A percentile compares a stretch with the other conserved stretches of the same genome.
Evolutionary conservation across 2,329 filamentous ascomycete species (phyloP).

Genomic region (Neopestalotiopsis sp.): DNA sequence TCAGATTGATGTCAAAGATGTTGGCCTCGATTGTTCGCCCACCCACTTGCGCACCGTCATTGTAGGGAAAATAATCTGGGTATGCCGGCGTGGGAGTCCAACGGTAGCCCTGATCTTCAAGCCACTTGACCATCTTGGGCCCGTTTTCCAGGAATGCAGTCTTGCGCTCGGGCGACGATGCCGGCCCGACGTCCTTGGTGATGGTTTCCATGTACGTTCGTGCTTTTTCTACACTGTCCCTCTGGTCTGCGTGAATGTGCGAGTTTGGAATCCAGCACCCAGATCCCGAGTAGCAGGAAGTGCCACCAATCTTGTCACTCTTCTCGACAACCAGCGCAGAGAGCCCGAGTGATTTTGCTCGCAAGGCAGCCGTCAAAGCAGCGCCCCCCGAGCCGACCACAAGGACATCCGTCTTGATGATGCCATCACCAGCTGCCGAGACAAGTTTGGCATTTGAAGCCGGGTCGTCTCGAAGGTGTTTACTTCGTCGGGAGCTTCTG

Average conservation of each 20-base stretch:
- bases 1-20: constrained; percentile 33
- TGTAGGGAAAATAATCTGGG: constrained; percentile 39
- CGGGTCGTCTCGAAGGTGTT: not conserved
- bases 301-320: constrained; percentile 37
- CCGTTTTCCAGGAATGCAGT: constrained; percentile 37
- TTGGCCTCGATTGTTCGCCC: constrained; percentile 35
- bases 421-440: not conserved
- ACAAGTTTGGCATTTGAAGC: not conserved
- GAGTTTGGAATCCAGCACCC: constrained; percentile 42
- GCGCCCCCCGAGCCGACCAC: constrained; percentile 40
- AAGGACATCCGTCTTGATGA: constrained; percentile 27
- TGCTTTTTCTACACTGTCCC: constrained; percentile 33
- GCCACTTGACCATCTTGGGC: constrained; percentile 37
- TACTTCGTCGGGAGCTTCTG: not conserved
- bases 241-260: constrained; percentile 27
- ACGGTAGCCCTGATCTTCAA: constrained; percentile 33
- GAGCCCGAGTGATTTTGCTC: constrained; percentile 30
- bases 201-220: constrained; percentile 35
- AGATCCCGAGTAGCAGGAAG: constrained; percentile 41
- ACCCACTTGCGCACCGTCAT: constrained; percentile 27
- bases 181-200: constrained; percentile 35
- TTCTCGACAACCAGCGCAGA: constrained; percentile 40
- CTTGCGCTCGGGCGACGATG: constrained; percentile 33
- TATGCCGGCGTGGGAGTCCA: constrained; percentile 32
- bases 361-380: constrained; percentile 38